These are phyloP conservation scores for Arachis monticola DNA, from an alignment of 331 rosid genomes.

Conservation along the genomic window DNA sequence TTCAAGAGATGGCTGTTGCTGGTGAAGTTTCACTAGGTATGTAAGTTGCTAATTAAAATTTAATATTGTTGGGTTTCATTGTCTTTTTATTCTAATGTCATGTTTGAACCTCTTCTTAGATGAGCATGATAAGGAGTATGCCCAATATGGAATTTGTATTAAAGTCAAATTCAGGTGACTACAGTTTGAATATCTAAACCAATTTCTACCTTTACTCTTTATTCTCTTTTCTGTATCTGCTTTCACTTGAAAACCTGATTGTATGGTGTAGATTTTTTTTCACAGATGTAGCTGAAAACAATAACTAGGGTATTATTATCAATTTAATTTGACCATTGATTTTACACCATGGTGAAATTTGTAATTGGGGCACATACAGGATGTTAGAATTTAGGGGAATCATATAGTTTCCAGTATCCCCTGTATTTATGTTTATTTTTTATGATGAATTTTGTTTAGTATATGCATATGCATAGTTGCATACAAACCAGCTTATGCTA, in stretches of 20 bases:
- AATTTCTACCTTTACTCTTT: neutral
- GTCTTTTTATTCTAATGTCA: slow-evolving; percentile 31
- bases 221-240: neutral
- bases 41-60: slow-evolving; percentile 29
- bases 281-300: neutral
- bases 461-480: too few species aligned
- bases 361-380: too few species aligned
- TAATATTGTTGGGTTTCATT: slow-evolving; percentile 15
- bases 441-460: too few species aligned
- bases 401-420: too few species aligned
- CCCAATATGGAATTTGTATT: slow-evolving; percentile 83
- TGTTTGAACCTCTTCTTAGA: slow-evolving; percentile 62
- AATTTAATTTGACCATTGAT: slow-evolving; percentile 8
- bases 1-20: slow-evolving; percentile 98
- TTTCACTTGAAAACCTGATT: slow-evolving; percentile 26
- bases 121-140: slow-evolving; percentile 82
- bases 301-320: neutral
- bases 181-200: slow-evolving; percentile 11
- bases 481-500: too few species aligned
- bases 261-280: neutral
- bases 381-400: too few species aligned
- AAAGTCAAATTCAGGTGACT: slow-evolving; percentile 97
- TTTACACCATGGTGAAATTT: too few species aligned
- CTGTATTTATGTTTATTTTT: too few species aligned
- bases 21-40: slow-evolving; percentile 95